phyloP scores from a whole-genome alignment of 2,329 filamentous ascomycete species.

The Diaporthe velutina region DNA sequence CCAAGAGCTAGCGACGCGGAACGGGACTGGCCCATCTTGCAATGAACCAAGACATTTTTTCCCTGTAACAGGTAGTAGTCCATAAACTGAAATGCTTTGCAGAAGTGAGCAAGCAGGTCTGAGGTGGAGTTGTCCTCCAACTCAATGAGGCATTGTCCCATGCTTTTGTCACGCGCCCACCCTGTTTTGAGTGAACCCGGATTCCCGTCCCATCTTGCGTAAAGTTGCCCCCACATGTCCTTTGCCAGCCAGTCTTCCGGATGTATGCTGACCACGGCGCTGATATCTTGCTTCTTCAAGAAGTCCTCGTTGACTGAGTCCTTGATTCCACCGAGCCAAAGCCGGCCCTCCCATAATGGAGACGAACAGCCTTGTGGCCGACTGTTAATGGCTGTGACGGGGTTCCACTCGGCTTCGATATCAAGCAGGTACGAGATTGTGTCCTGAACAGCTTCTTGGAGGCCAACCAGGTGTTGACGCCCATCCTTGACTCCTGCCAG shows the following conservation, averaged over 20 bases:
- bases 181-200: neutral
- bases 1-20: constrained; percentile 1
- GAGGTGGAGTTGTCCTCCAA: neutral
- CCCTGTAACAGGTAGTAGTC: neutral
- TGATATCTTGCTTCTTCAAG: neutral
- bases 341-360: neutral
- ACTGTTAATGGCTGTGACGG: neutral
- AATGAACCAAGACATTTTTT: neutral
- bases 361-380: neutral
- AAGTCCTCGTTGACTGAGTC: neutral
- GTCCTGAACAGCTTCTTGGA: neutral
- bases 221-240: neutral
- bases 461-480: neutral
- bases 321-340: constrained; percentile 14
- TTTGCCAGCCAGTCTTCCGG: neutral
- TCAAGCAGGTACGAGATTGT: neutral
- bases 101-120: neutral
- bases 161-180: no score
- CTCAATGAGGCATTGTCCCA: neutral
- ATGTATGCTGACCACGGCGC: neutral
- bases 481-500: neutral
- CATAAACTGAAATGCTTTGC: neutral
- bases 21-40: constrained; percentile 30
- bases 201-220: neutral
- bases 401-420: neutral